phyloP scores from a whole-genome alignment of 2,329 filamentous ascomycete genomes.

The Penicillium sp. region DNA sequence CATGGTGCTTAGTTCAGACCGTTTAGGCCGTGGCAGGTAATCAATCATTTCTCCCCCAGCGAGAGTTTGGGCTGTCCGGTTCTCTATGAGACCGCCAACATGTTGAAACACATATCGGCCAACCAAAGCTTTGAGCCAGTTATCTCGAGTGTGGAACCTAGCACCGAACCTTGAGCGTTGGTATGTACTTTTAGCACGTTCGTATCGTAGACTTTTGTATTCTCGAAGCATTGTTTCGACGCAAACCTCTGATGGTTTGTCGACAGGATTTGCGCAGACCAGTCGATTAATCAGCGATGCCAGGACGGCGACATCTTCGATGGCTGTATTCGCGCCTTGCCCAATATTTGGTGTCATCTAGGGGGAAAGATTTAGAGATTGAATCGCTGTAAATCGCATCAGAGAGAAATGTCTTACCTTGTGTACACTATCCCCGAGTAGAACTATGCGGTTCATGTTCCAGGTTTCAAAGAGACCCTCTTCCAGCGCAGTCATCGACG shows the following conservation, averaged over 20 bases:
- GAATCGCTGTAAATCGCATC: not conserved
- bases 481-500: slow-evolving; percentile 26
- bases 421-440: slow-evolving; percentile 30
- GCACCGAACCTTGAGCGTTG: slow-evolving; percentile 11
- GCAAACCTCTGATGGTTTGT: not conserved
- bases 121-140: slow-evolving; percentile 9
- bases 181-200: slow-evolving; percentile 17
- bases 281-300: not conserved
- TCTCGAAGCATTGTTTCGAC: not conserved
- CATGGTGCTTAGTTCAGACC: not conserved
- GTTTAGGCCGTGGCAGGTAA: not conserved
- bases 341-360: slow-evolving; percentile 5
- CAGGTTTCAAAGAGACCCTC: slow-evolving; percentile 27
- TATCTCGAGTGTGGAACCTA: slow-evolving; percentile 23
- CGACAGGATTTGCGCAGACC: not conserved
- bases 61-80: not conserved
- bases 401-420: not conserved
- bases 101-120: not conserved
- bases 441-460: slow-evolving; percentile 25
- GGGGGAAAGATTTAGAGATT: not conserved
- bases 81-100: not conserved
- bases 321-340: not conserved
- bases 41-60: not conserved
- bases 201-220: slow-evolving; percentile 10
- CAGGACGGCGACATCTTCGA: not conserved